Percentiles rank a stretch among this genome's conserved stretches.
These are phyloP conservation scores for Cercospora sojina DNA, from an alignment of 2,329 filamentous ascomycete species.

Conservation along the genomic window DNA sequence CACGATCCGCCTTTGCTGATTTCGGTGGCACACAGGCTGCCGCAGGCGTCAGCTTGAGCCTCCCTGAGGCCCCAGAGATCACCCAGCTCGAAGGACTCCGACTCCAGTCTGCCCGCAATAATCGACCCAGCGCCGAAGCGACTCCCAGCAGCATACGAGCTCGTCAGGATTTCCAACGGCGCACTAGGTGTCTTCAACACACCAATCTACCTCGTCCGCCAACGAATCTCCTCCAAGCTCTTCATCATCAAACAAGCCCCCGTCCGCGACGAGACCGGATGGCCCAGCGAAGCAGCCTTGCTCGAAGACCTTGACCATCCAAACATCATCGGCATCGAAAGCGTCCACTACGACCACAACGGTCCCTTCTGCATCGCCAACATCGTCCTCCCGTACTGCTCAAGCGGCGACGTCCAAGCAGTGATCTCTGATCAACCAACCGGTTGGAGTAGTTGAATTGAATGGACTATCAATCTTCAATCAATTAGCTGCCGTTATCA, in stretches of 20 bases:
- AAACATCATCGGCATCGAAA: constrained; percentile 18
- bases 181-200: constrained; percentile 3
- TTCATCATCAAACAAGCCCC: constrained; percentile 22
- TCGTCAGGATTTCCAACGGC: constrained; percentile 8
- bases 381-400: constrained; percentile 24
- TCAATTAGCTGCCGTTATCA: too few relatives aligned
- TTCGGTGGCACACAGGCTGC: constrained; percentile 1
- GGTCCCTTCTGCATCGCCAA: background rate
- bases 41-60: background rate
- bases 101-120: background rate
- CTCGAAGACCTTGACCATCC: constrained; percentile 9
- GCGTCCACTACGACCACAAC: background rate
- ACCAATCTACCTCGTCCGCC: constrained; percentile 17
- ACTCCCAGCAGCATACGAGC: constrained; percentile 10
- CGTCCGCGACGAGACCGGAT: background rate
- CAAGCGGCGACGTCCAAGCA: constrained; percentile 24
- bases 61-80: background rate
- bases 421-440: too few relatives aligned
- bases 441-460: too few relatives aligned
- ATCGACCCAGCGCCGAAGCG: background rate
- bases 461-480: too few relatives aligned
- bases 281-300: constrained; percentile 14
- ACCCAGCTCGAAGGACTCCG: background rate
- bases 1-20: background rate
- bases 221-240: constrained; percentile 2